Percentiles rank a stretch among this genome's conserved stretches.
Evolutionary conservation across 192 early-diverging fungal genomes (phyloP).

Genomic region (Rhizophlyctis rosea): DNA sequence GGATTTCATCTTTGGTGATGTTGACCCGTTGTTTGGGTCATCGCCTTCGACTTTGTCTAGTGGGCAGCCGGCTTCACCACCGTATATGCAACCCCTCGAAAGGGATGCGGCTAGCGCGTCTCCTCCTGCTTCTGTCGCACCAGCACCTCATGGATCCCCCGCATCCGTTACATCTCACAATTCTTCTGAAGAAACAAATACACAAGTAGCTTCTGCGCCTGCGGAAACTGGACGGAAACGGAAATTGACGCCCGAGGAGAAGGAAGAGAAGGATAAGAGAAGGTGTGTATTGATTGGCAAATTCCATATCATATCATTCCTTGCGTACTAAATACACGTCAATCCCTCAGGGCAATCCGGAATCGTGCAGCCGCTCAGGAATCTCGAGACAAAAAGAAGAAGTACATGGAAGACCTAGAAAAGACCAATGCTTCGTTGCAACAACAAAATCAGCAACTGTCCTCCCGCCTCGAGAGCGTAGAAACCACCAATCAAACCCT

Average conservation of each 20-base stretch:
- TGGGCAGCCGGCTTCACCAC: too few species aligned
- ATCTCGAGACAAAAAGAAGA: constrained; percentile 72
- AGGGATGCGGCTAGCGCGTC: too few species aligned
- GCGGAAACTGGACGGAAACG: constrained; percentile 10
- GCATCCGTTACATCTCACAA: too few species aligned
- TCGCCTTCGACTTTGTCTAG: too few species aligned
- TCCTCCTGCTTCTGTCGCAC: too few species aligned
- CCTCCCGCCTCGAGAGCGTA: constrained; percentile 9
- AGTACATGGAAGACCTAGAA: constrained; percentile 53
- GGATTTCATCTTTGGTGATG: too few species aligned
- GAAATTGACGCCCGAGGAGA: constrained; percentile 30
- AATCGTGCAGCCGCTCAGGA: constrained; percentile 75
- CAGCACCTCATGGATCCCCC: too few species aligned
- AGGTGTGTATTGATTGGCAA: neutral
- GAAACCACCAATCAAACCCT: constrained; percentile 21
- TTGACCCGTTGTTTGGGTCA: too few species aligned
- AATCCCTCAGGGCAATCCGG: constrained; percentile 46
- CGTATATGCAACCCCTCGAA: too few species aligned
- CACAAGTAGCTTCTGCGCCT: too few species aligned
- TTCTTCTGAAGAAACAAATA: too few species aligned
- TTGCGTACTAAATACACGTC: neutral
- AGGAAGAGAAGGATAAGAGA: constrained; percentile 23
- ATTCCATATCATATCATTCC: neutral
- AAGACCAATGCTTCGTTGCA: constrained; percentile 18
- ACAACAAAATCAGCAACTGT: constrained; percentile 13